These are phyloP conservation scores for Penicillium sp. DNA, from an alignment of 2,329 filamentous ascomycete genomes.

Conservation along the genomic window DNA sequence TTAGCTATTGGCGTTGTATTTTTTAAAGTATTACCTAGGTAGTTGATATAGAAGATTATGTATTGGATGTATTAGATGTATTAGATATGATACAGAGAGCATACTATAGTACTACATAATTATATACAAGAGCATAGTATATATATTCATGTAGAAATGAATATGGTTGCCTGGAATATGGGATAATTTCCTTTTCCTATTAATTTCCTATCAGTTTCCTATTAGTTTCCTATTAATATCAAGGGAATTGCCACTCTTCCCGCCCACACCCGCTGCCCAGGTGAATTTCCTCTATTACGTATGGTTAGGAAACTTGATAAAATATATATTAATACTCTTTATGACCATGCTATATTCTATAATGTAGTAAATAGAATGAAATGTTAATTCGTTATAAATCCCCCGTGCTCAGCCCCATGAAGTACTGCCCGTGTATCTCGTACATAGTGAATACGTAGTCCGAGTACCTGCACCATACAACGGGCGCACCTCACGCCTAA, in stretches of 20 bases:
- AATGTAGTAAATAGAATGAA: neutral
- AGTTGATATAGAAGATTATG: neutral
- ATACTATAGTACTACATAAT: neutral
- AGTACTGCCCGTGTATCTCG: slow-evolving; percentile 14
- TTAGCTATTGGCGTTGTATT: neutral
- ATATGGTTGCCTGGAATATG: neutral
- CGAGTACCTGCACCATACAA: slow-evolving; percentile 22
- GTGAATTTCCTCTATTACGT: slow-evolving; percentile 1
- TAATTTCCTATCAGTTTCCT: neutral
- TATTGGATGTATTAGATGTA: neutral
- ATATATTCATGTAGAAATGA: neutral
- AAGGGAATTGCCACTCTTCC: slow-evolving; percentile 5
- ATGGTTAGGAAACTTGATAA: neutral
- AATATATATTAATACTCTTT: neutral
- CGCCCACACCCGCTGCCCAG: slow-evolving; percentile 9
- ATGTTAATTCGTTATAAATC: neutral
- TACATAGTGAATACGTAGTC: slow-evolving; percentile 17
- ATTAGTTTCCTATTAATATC: neutral
- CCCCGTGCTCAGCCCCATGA: slow-evolving; percentile 21
- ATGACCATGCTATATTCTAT: neutral
- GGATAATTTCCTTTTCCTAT: neutral
- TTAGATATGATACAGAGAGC: neutral
- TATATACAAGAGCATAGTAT: neutral
- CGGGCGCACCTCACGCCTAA: slow-evolving; percentile 16
- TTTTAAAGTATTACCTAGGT: too few relatives aligned